These are phyloP conservation scores for Fraxinus sp. DNA, from an alignment of 305 asterid genomes.

Conservation along the genomic window DNA sequence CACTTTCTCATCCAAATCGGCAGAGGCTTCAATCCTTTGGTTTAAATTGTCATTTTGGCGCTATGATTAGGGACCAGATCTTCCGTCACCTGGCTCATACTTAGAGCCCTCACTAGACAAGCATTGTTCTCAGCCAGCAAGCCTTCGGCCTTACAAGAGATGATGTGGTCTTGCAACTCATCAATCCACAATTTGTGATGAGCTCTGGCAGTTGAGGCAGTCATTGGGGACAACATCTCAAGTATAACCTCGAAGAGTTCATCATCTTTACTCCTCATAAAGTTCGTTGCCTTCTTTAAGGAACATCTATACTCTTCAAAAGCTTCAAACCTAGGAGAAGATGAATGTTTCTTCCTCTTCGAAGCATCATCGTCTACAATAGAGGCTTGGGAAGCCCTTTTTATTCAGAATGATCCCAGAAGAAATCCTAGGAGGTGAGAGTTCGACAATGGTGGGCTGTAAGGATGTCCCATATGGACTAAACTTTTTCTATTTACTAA, in stretches of 20 bases:
- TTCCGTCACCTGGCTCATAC: background rate
- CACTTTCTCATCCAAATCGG: too few relatives aligned
- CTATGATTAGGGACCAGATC: background rate
- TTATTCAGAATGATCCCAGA: too few relatives aligned
- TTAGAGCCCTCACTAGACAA: background rate
- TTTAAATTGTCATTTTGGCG: background rate
- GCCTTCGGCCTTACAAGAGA: background rate
- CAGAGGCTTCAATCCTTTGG: background rate
- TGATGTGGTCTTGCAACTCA: background rate
- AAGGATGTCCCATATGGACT: background rate
- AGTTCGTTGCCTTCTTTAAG: background rate
- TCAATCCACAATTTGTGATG: background rate
- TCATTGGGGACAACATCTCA: background rate
- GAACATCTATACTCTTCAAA: background rate
- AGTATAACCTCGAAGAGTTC: background rate
- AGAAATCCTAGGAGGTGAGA: too few relatives aligned
- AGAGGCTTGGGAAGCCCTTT: background rate
- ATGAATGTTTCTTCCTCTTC: background rate
- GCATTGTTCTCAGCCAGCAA: background rate
- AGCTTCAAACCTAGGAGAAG: background rate
- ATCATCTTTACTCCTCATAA: background rate
- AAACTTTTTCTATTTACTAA: background rate
- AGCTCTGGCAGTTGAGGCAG: background rate
- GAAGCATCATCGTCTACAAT: background rate
- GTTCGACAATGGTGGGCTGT: background rate